Conservation (phyloP, 768 basidiomycete genomes). For the Collybia mongolica region DNA sequence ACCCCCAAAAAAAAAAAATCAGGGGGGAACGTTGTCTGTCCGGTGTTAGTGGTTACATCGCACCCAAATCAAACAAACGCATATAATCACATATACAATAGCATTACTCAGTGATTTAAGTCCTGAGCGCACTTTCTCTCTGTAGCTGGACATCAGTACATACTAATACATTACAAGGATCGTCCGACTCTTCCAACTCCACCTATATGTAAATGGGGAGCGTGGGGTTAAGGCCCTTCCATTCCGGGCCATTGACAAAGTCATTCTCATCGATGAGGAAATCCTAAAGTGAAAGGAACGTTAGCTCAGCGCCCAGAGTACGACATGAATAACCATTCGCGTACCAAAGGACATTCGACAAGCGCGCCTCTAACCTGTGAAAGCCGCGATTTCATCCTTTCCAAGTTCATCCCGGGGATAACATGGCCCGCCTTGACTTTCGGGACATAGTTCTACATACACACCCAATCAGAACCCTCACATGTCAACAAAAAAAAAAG, state of each 20-base stretch:
- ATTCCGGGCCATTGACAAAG: slow-evolving; percentile 68
- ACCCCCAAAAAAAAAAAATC: too few species aligned
- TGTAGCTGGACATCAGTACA: too few species aligned
- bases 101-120: too few species aligned
- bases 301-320: slow-evolving; percentile 2
- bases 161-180: too few species aligned
- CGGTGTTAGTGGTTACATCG: too few species aligned
- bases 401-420: slow-evolving; percentile 61
- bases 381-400: slow-evolving; percentile 75
- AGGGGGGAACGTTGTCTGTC: too few species aligned
- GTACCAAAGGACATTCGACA: slow-evolving; percentile 75
- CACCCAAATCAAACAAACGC: too few species aligned
- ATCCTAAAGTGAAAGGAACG: slow-evolving; percentile 44
- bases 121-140: too few species aligned
- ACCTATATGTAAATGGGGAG: slow-evolving; percentile 75
- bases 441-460: slow-evolving; percentile 64
- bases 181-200: neutral
- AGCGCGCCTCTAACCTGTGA: slow-evolving; percentile 64
- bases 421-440: slow-evolving; percentile 83
- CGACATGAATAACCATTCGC: slow-evolving; percentile 17
- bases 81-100: too few species aligned
- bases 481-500: neutral
- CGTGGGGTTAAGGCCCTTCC: slow-evolving; percentile 74
- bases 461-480: neutral
- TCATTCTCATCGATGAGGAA: slow-evolving; percentile 82